Base-by-base conservation (phyloP, 2,329 filamentous ascomycete species). In the Sporothrix mexicana region DNA sequence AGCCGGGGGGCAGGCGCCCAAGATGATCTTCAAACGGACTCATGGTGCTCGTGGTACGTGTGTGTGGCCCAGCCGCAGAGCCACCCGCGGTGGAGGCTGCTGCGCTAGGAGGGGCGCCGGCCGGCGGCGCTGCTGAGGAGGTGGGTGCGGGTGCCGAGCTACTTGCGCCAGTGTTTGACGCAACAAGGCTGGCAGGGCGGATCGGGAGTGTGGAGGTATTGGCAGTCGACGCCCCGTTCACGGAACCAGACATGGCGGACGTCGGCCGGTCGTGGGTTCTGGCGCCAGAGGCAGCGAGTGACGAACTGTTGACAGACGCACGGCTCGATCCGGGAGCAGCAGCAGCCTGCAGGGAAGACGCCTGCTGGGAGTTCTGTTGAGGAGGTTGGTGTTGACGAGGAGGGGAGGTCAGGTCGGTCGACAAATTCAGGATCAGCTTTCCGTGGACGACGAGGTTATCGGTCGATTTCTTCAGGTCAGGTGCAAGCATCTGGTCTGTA, bases 361-460 rank as follows among this genome's bases (percentile, higher is more conserved):
- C 70, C n/a, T 71, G 66, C 36, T 76, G 73, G 1, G 75, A 72
- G 8, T 57, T 62, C 8, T 73, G 74, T 15, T 71, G 67, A 12
- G 62, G 23, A 41, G 69, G 69, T 73, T 78, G 77, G 71, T 80
- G 79, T 23, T 81, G 79, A 25, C 89, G 89, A 75, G 91, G 88
- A 7, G 94, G 93, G 17, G 88, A 83, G 59, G 88, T 85, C 23
- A 98, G 88, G 80, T 99, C 97, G 69, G 95, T 98, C 12, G 95
- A 98, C 13, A 99, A 86, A 81, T 97, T 98, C 75, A 99, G 90
- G 78, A 99, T 99, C 72, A 99, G 89, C 83, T 98, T 98, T 75
- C 96, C 96, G 80, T 99, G 95, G 47, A 99, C 96, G 72, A 98
- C 94, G 67, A 99, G 90, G 80, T 98, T 98, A 81, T 99, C 96